Conservation (phyloP, 2,329 filamentous ascomycete species). For the Diaporthe ampelina region DNA sequence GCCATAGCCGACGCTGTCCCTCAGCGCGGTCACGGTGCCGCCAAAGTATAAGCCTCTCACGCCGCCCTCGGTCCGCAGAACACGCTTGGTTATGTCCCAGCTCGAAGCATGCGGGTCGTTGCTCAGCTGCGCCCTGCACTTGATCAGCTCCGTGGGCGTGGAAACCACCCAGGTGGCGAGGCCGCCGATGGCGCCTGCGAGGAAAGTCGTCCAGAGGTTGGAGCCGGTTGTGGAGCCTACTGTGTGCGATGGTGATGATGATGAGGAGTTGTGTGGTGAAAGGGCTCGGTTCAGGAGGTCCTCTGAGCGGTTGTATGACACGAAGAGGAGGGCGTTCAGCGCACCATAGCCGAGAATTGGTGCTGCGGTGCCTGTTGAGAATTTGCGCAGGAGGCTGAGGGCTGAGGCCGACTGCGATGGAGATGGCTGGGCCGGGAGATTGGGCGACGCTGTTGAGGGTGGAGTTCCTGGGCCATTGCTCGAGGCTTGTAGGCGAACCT, state of each 20-base stretch:
- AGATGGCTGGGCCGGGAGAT: conserved; percentile 30
- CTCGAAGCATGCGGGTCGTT: conserved; percentile 62
- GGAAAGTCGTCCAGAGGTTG: conserved; percentile 77
- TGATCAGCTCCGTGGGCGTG: conserved; percentile 90
- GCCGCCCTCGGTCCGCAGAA: conserved; percentile 69
- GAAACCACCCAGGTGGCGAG: conserved; percentile 89
- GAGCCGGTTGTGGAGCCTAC: conserved; percentile 56
- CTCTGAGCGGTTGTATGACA: conserved; percentile 90
- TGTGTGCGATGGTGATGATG: conserved; percentile 40
- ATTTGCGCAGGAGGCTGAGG: conserved; percentile 44
- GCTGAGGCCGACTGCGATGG: conserved; percentile 44
- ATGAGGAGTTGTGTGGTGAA: conserved; percentile 42
- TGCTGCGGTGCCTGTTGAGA: conserved; percentile 79
- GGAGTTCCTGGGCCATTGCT: conserved; percentile 40
- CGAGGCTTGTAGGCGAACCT: conserved; percentile 84
- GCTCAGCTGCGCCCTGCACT: conserved; percentile 86
- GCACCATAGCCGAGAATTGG: conserved; percentile 92
- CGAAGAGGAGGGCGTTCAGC: conserved; percentile 90
- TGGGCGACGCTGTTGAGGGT: conserved; percentile 43
- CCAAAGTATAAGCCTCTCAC: conserved; percentile 84
- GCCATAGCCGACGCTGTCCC: conserved; percentile 93
- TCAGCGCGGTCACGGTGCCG: conserved; percentile 82
- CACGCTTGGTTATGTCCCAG: conserved; percentile 73
- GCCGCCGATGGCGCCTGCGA: conserved; percentile 85
- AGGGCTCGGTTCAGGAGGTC: conserved; percentile 65